Percentiles rank a stretch among this genome's conserved stretches.
These are phyloP conservation scores for Neofusicoccum kwambonambiense DNA, from an alignment of 2,329 filamentous ascomycete species.

Conservation along the genomic window DNA sequence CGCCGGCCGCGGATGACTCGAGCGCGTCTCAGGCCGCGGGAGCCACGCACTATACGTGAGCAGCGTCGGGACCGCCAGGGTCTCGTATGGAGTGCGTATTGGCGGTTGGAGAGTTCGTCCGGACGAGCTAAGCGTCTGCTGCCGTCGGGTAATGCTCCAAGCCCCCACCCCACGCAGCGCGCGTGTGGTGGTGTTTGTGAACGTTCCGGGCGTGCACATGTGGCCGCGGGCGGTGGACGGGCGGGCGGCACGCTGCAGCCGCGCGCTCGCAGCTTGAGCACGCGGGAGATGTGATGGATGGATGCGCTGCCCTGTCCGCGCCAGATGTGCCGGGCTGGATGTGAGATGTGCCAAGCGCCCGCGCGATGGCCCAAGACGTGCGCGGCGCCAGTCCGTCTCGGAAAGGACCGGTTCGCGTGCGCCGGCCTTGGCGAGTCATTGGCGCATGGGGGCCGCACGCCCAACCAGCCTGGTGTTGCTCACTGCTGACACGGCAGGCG, in stretches of 20 bases:
- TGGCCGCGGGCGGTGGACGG: no score
- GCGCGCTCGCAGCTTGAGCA: background rate
- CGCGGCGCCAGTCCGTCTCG: background rate
- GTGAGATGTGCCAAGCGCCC: conserved; percentile 3
- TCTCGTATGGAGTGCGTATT: background rate
- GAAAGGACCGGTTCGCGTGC: conserved; percentile 4
- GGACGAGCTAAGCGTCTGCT: background rate
- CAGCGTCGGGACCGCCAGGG: background rate
- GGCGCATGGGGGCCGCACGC: background rate
- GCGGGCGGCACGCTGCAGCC: background rate
- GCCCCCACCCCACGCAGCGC: no score
- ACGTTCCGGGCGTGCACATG: no score
- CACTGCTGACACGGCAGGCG: background rate
- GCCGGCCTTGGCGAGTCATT: background rate
- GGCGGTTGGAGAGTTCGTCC: background rate
- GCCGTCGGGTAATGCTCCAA: background rate
- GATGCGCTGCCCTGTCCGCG: background rate
- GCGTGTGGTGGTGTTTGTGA: no score
- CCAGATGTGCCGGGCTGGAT: background rate
- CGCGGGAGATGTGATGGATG: background rate
- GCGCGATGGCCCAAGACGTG: background rate
- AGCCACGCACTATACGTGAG: background rate
- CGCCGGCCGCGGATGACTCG: background rate
- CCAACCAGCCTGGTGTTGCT: background rate
- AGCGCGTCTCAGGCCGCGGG: background rate